Base-by-base conservation (phyloP, 2,329 filamentous ascomycete genomes). In the Colletotrichum lini region DNA sequence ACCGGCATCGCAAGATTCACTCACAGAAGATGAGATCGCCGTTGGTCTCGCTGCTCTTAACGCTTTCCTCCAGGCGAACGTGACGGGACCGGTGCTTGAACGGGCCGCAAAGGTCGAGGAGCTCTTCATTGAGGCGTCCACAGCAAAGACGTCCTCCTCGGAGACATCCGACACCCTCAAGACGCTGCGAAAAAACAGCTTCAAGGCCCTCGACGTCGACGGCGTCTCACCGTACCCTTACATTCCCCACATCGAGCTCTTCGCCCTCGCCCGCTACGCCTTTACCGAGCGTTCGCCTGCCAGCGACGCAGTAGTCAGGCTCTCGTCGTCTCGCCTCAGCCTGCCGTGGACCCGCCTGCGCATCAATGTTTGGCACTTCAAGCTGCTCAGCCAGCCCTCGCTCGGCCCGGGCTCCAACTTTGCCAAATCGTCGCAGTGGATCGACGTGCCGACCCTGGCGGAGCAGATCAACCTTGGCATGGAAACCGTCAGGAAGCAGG, bases 171-270 rank as follows among this genome's bases (percentile, higher is more conserved):
- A 72, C 23, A 54, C 13, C 13, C 53, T 65, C 49, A 65, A 65
- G 49, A 45, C 23, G 18, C 77, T 91, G 18, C 85, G 88, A 65
- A 85, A 86, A 73, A 81, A 86, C n/a, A 60, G 66, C 7, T 47
- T 67, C 4, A 59, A 52, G 21, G 89, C 89, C 18, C 86, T 98
- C 10, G 90, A 92, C 30, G 87, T 94, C 0, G 96, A 99, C 79
- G 96, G 96, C 13, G 92, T 97, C 56, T 92, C 93, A 0, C 92
- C 93, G 0, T 99, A 98, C 81, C 90, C 92, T 58, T 87, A 97
- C 69, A 95, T 95, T 23, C 94, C 95, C 0, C 89, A 93, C 74
- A 86, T 98, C 16, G 94, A 98, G 78, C 87, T 98, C 1, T 93
- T 98, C 73, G 92, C 91, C 74, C 84, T 98, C 8, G 94, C 95